Conservation (phyloP, 768 basidiomycete species). For the Agaricus subrufescens region DNA sequence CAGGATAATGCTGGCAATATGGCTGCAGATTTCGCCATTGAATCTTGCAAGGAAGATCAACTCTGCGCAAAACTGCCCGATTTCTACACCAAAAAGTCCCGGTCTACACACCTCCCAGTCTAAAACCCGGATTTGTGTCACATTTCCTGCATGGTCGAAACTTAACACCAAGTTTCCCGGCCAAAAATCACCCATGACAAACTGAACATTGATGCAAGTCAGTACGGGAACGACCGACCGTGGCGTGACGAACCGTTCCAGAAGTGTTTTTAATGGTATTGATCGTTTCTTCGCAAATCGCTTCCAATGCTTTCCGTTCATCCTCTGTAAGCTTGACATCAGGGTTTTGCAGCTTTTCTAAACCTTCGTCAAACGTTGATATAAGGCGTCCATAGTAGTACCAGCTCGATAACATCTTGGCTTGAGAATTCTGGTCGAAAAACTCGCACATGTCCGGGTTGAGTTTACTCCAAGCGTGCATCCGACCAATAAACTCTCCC, state of each 20-base stretch:
- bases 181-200: slow-evolving; percentile 74
- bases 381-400: slow-evolving; percentile 42
- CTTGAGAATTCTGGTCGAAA: slow-evolving; percentile 37
- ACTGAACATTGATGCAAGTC: slow-evolving; percentile 17
- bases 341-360: slow-evolving; percentile 36
- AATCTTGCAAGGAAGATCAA: slow-evolving; percentile 46
- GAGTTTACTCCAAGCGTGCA: slow-evolving; percentile 47
- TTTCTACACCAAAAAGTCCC: slow-evolving; percentile 52
- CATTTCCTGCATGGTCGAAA: slow-evolving; percentile 23
- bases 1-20: slow-evolving; percentile 31
- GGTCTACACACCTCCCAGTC: slow-evolving; percentile 66
- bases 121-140: slow-evolving; percentile 43
- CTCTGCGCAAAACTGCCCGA: slow-evolving; percentile 65
- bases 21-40: slow-evolving; percentile 29
- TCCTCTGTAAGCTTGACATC: slow-evolving; percentile 31
- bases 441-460: slow-evolving; percentile 19
- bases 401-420: slow-evolving; percentile 33
- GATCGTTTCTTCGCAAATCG: slow-evolving; percentile 19
- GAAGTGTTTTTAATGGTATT: slow-evolving; percentile 20
- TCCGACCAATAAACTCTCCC: slow-evolving; percentile 47
- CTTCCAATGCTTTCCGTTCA: slow-evolving; percentile 25
- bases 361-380: slow-evolving; percentile 27
- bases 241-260: slow-evolving; percentile 22
- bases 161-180: slow-evolving; percentile 58
- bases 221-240: background rate